Evolutionary conservation across 495 filamentous ascomycete genomes (phyloP), one percentile per base, ranked within the genome.

Genomic region (Xylaria acuta): DNA sequence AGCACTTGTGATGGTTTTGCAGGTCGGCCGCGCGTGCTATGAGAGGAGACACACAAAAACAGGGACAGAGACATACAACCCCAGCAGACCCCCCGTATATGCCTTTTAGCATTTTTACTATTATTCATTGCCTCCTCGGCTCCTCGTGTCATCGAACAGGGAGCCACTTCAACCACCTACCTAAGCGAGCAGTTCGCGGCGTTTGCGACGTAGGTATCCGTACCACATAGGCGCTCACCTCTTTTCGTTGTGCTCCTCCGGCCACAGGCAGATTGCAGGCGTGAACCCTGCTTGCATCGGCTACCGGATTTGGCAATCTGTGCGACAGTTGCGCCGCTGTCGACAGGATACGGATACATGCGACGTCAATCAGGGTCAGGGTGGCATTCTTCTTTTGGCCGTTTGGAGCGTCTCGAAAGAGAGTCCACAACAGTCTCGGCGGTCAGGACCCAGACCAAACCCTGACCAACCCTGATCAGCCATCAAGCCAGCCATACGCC

Each of bases 281-380:
- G 22, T 27, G 71, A 64, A 69, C 71, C 71, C 64, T 69, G 71
- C 14, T 36, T 34, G 41, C 70, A 45, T 69, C 69, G 59, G 62
- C 43, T 71, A 32, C 62, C 47, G 30, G 69, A 71, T 65, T 60
- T 25, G 62, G 71, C 64, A 63, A 53, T 27, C 22, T 73, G 71
- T 72, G 70, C 74, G 58, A 75, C 75, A 74, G 65, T 69, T 75
- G 67, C 38, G 34, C 58, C 32, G 22, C 20, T 34, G 7, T 8
- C 30, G 14, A 64, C 56, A 32, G 58, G 58, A 71, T 76, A 72
- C 75, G 70, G 56, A 65, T 75, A 79, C 81, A 84, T 86, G 83
- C 83, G 80, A 84, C 83, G 81, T 78, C 77, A 80, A 83, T 84
- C 80, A 82, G 84, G 83, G 82, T 81, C 79, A 73, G 53, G 54